A percentile compares a stretch with the other conserved stretches of the same genome.
Evolutionary conservation across 805 yeast genomes (phyloP).

Genomic region (Starmerella stigmatis): DNA sequence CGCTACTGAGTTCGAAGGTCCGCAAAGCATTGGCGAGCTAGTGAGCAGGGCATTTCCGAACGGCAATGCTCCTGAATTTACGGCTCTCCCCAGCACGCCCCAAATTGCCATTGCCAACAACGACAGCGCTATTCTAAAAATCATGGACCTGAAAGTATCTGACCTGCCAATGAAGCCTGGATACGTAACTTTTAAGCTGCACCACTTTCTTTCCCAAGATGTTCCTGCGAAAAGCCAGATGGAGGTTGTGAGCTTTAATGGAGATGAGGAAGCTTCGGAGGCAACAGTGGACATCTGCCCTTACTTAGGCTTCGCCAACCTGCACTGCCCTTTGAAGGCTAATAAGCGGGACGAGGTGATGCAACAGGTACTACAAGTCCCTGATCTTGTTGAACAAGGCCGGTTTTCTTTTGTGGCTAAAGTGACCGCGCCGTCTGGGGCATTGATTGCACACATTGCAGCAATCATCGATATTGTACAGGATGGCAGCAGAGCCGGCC

Average conservation of each 20-base stretch:
- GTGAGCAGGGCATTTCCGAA: slow-evolving; percentile 16
- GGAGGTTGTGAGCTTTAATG: slow-evolving; percentile 21
- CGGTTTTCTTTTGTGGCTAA: slow-evolving; percentile 27
- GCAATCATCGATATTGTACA: slow-evolving; percentile 20
- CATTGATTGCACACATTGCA: slow-evolving; percentile 23
- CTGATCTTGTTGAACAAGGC: slow-evolving; percentile 26
- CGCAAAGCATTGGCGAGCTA: slow-evolving; percentile 15
- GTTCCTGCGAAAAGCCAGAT: slow-evolving; percentile 24
- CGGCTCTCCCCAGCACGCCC: slow-evolving; percentile 11
- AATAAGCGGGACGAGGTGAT: slow-evolving; percentile 10
- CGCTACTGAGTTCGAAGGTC: slow-evolving; percentile 5
- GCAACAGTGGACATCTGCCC: slow-evolving; percentile 26
- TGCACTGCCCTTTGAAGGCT: slow-evolving; percentile 26
- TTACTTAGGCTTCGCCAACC: slow-evolving; percentile 23
- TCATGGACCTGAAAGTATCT: slow-evolving; percentile 21
- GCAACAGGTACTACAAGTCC: slow-evolving; percentile 25
- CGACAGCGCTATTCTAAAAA: slow-evolving; percentile 24
- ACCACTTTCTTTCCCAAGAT: slow-evolving; percentile 20
- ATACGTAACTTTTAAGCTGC: slow-evolving; percentile 22
- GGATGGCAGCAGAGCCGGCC: slow-evolving; percentile 8
- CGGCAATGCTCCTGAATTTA: slow-evolving; percentile 16
- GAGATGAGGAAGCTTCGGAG: slow-evolving; percentile 15
- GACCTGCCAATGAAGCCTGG: slow-evolving; percentile 29
- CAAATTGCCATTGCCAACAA: slow-evolving; percentile 22
- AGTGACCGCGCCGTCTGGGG: slow-evolving; percentile 21